Base-by-base conservation (phyloP, 2,329 filamentous ascomycete genomes). In the Fusarium secorum region DNA sequence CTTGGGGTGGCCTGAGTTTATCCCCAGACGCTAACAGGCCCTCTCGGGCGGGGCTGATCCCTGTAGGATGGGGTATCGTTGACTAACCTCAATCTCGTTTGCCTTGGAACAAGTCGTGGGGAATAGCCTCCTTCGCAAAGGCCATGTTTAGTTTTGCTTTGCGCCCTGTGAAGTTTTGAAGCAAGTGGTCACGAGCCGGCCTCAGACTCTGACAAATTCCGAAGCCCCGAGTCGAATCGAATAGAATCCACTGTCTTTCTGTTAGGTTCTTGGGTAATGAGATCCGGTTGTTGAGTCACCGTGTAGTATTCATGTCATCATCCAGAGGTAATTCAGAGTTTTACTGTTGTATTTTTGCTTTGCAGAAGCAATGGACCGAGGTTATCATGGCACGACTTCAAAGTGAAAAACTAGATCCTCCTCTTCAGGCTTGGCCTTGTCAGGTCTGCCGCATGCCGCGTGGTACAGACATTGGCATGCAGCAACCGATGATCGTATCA, bases 81-180 rank as follows among this genome's bases (percentile, higher is more conserved):
- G 68, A 71, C 68, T 71, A 71, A 71, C 68, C 52, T 71, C 68
- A 70, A 71, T 71, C 68, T 71, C 68, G 68, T 71, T 68, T 71
- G 68, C 68, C 68, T 71, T 71, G 68, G 68, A 71, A 71, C 33
- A 48, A 30, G 67, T 38, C 67, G 62, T 68, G 67, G 67, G 67
- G 67, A 70, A 53, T 66, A 51, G 48, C 48, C 48, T 66, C 35
- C 20, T 36, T 41, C n/a, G 49, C 68, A 45, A 53, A 52, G 53
- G 36, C 63, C 64, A 67, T 67, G 64, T 67, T 67, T 38, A 42
- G 57, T 56, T 56, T 67, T 63, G 17, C 63, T 68, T 52, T 63
- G 30, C 28, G 57, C 64, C 64, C 64, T 68, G 64, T 67, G 64
- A 59, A 56, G 60, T 67, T 67, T 67, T 67, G 64, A 54, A 62